phyloP scores from a whole-genome alignment of 2,329 filamentous ascomycete genomes.

The Ophiostoma populinum region DNA sequence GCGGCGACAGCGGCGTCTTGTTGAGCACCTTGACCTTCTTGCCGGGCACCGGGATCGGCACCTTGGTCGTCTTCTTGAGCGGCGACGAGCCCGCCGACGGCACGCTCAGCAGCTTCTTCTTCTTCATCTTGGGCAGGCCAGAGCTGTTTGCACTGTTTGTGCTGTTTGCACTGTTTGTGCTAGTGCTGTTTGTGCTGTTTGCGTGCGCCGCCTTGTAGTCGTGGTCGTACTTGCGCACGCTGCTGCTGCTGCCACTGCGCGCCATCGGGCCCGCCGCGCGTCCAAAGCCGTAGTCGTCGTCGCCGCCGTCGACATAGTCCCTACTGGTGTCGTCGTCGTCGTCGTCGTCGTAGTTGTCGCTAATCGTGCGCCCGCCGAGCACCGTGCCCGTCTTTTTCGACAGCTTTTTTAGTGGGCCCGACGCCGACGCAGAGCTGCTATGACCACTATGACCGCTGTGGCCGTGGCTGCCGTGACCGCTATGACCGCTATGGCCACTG shows the following conservation, averaged over 20 bases:
- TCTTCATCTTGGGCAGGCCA: constrained; percentile 7
- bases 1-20: constrained; percentile 27
- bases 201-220: no score
- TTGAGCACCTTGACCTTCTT: constrained; percentile 27
- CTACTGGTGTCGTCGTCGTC: constrained; percentile 9
- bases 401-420: constrained; percentile 37
- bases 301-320: constrained; percentile 3
- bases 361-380: constrained; percentile 28
- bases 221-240: background rate
- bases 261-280: no score
- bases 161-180: background rate
- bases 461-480: no score
- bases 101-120: constrained; percentile 8
- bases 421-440: background rate
- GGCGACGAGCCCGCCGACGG: constrained; percentile 15
- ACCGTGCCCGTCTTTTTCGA: constrained; percentile 29
- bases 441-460: no score
- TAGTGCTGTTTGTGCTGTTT: background rate
- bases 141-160: no score
- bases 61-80: constrained; percentile 26
- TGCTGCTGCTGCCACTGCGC: background rate
- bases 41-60: constrained; percentile 21
- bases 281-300: constrained; percentile 2
- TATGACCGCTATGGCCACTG: no score
- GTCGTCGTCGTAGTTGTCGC: constrained; percentile 11